These are phyloP conservation scores for Beverwykella pulmonaria DNA, from an alignment of 495 filamentous ascomycete species.

Conservation along the genomic window DNA sequence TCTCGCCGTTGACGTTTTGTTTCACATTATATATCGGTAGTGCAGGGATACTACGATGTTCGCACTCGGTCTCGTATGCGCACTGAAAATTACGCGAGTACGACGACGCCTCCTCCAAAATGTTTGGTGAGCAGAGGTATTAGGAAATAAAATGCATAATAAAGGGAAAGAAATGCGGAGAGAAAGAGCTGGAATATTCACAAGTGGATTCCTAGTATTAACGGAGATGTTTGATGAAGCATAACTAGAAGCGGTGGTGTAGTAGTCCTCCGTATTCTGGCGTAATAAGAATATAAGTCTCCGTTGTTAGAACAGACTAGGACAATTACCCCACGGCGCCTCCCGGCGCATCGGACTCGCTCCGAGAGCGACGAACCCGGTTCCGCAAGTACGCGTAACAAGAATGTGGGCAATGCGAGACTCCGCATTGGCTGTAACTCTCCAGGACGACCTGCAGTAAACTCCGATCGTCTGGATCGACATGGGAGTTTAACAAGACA, in stretches of 20 bases:
- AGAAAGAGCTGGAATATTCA: too few species aligned
- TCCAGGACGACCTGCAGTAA: not conserved
- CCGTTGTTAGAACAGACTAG: too few species aligned
- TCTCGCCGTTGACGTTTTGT: not conserved
- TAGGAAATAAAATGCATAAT: too few species aligned
- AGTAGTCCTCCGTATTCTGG: too few species aligned
- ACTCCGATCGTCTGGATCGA: too few species aligned
- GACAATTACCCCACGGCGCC: not conserved
- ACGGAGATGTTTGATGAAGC: too few species aligned
- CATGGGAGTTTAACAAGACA: not conserved
- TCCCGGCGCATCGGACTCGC: not conserved
- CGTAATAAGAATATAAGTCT: too few species aligned
- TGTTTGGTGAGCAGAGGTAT: too few species aligned
- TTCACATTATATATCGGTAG: not conserved
- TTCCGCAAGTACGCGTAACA: not conserved
- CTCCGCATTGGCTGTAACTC: not conserved
- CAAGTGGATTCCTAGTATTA: too few species aligned
- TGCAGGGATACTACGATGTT: not conserved
- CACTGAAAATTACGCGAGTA: not conserved
- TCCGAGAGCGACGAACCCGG: not conserved
- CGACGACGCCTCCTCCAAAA: not conserved
- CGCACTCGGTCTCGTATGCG: not conserved
- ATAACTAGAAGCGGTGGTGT: too few species aligned
- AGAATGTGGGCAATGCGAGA: not conserved
- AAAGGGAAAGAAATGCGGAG: too few species aligned